Conservation (phyloP, 345 rosid species). For the Lumnitzera littorea region DNA sequence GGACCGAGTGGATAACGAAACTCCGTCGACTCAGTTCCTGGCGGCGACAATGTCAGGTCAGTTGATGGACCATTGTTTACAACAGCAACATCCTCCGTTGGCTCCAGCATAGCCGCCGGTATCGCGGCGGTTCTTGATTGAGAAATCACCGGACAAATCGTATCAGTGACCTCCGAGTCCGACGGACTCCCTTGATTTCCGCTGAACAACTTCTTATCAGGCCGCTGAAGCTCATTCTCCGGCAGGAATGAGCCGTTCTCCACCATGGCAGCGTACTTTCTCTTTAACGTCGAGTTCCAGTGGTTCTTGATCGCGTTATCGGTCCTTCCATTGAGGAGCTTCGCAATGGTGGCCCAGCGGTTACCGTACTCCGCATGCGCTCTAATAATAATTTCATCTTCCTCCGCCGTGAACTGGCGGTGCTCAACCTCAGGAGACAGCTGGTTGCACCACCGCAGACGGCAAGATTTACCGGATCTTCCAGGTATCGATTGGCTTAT, state of each 20-base stretch:
- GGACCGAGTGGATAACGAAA: background rate
- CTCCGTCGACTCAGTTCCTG: conserved; percentile 22
- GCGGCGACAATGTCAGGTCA: conserved; percentile 31
- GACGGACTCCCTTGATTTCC: conserved; percentile 1
- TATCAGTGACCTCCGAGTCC: conserved; percentile 1
- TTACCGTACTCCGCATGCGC: conserved; percentile 51
- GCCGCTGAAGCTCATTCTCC: background rate
- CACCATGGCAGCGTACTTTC: conserved; percentile 13
- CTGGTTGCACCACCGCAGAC: conserved; percentile 69
- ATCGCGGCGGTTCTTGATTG: background rate
- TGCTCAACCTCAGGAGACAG: conserved; percentile 52
- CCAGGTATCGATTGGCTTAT: conserved; percentile 48
- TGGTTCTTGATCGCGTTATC: conserved; percentile 60
- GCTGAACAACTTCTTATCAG: conserved; percentile 4
- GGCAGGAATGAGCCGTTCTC: background rate
- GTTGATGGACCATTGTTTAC: conserved; percentile 24
- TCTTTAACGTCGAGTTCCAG: conserved; percentile 57
- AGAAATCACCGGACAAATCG: background rate
- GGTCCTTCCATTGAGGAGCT: conserved; percentile 48
- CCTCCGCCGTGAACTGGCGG: conserved; percentile 40
- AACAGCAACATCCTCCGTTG: background rate
- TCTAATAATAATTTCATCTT: conserved; percentile 36
- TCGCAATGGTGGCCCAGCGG: conserved; percentile 56
- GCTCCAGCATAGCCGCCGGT: background rate
- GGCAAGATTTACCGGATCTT: conserved; percentile 59